Base-by-base conservation (phyloP, 164 flowering plant species). In the Sextonia rubra region DNA sequence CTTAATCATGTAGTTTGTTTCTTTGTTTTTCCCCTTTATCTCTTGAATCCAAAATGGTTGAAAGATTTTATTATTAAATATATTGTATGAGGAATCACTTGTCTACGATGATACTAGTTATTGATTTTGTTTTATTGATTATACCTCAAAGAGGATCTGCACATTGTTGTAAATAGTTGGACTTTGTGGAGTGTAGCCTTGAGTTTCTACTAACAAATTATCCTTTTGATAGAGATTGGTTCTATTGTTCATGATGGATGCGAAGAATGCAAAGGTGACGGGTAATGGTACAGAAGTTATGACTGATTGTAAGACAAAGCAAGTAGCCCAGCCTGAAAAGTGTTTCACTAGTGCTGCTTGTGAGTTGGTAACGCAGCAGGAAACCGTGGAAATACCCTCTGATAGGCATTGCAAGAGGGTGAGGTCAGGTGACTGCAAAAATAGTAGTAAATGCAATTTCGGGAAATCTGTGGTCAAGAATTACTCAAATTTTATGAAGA, bases 201-300 rank as follows among this genome's bases (percentile, higher is more conserved):
- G n/a, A n/a, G 73, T 62, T 3, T 37, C 67, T 47, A 12, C 24
- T n/a, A n/a, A n/a, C n/a, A n/a, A n/a, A n/a, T n/a, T n/a, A n/a
- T n/a, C n/a, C n/a, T n/a, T n/a, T n/a, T n/a, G n/a, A n/a, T n/a
- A n/a, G n/a, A 37, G 37, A 71, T 64, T 24, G 24, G 23, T 48
- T 56, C 68, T 75, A 76, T 78, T 71, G 78, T 74, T 77, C 82
- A 62, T 78, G 79, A 95, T 95, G 97, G 92, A 91, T 77, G 68
- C 83, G 69, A 84, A 81, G 77, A 76, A 70, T 89, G 94, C 71
- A 81, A 89, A 82, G 96, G 99, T 76, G 78, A 92, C 83, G 98
- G 97, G 77, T 94, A 88, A 83, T 80, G 71, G 78, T 1, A 77
- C 69, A 26, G 75, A 66, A 47, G 73, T 76, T 71, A 66, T 73